phyloP scores from a whole-genome alignment of 1,284 basidiomycete species.

The Puccinia horiana region DNA sequence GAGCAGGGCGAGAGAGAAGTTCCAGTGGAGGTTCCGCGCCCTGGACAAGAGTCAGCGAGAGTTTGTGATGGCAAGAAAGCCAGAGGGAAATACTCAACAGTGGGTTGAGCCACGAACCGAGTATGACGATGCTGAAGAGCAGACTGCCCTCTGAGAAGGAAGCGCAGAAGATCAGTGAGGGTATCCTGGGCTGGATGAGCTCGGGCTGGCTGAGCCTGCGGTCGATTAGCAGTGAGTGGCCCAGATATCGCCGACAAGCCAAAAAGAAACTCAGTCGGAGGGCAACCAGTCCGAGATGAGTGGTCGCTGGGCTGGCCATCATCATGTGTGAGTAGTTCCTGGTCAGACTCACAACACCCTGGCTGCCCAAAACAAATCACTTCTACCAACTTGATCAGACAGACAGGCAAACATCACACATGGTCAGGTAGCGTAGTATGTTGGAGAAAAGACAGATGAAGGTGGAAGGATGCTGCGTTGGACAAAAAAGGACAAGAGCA shows the following conservation, averaged over 20 bases:
- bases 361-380: too few species aligned
- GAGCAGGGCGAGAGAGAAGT: slow-evolving; percentile 54
- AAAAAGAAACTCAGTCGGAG: slow-evolving; percentile 54
- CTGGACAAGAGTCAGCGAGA: slow-evolving; percentile 50
- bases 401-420: too few species aligned
- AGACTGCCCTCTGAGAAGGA: slow-evolving; percentile 56
- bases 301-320: slow-evolving; percentile 10
- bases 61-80: not conserved
- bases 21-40: slow-evolving; percentile 56
- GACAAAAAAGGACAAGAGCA: too few species aligned
- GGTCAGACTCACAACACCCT: too few species aligned
- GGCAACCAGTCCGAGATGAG: slow-evolving; percentile 18
- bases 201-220: not conserved
- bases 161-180: slow-evolving; percentile 55
- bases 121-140: slow-evolving; percentile 56
- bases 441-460: too few species aligned
- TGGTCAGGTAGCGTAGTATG: too few species aligned
- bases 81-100: not conserved
- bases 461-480: too few species aligned
- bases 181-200: slow-evolving; percentile 50
- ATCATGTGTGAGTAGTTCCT: too few species aligned
- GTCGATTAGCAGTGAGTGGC: not conserved
- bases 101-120: slow-evolving; percentile 52
- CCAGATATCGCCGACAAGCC: slow-evolving; percentile 49
- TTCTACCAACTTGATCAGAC: too few species aligned